Conservation (phyloP, 208 protist genomes). For the Trypanosomatidae sp. region DNA sequence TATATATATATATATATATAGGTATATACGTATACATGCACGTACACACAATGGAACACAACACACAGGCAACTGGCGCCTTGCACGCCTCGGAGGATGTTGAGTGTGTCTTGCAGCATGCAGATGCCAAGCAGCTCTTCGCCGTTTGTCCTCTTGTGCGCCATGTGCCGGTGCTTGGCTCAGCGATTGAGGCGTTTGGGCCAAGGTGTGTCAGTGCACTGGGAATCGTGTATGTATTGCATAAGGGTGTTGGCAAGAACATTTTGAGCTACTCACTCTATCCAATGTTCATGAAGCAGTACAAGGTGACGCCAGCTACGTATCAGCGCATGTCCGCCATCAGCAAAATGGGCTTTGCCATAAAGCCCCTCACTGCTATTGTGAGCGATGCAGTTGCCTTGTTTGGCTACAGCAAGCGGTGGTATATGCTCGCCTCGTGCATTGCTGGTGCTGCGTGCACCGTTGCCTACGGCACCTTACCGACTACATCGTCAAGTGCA, state of each 20-base stretch:
- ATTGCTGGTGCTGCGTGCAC: slow-evolving; percentile 8
- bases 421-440: slow-evolving; percentile 19
- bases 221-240: slow-evolving; percentile 15
- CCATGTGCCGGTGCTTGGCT: slow-evolving; percentile 9
- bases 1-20: not conserved
- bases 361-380: slow-evolving; percentile 23
- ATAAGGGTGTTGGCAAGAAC: slow-evolving; percentile 12
- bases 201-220: slow-evolving; percentile 11
- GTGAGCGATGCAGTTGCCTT: slow-evolving; percentile 20
- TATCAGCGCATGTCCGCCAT: slow-evolving; percentile 21
- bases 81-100: too few relatives aligned
- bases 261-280: slow-evolving; percentile 10
- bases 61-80: too few relatives aligned
- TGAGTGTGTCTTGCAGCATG: slow-evolving; percentile 10
- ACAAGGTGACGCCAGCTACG: slow-evolving; percentile 2
- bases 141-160: slow-evolving; percentile 1
- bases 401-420: slow-evolving; percentile 28
- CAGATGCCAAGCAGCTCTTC: slow-evolving; percentile 10
- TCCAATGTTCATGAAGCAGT: slow-evolving; percentile 22
- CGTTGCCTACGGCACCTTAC: slow-evolving; percentile 15
- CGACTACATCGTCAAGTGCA: slow-evolving; percentile 9
- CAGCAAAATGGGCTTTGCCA: slow-evolving; percentile 20
- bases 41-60: too few relatives aligned
- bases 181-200: slow-evolving; percentile 12
- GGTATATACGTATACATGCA: not conserved